Evolutionary conservation across 345 rosid species (phyloP), one percentile per base, ranked within the genome.

Genomic region (Orychophragmus violaceus): DNA sequence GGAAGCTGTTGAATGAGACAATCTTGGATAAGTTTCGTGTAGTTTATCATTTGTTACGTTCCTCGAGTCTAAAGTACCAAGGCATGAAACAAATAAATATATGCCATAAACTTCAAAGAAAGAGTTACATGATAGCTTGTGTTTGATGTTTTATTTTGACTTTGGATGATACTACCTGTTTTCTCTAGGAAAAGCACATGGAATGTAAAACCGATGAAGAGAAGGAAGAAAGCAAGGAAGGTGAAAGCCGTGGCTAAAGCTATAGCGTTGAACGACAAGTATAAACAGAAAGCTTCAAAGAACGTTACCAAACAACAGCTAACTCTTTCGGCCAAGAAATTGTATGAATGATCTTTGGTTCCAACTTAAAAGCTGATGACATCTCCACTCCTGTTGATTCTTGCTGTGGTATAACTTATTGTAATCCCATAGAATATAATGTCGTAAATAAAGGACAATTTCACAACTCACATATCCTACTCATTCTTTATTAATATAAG

Each of bases 201-300:
- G 77, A 86, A 80, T 64, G 98, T 90, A 64, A 84, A 82, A 53
- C 90, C 74, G 0, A 87, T 91, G 96, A 79, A 79, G 80, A 72
- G 78, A 69, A 72, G 61, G 22, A 69, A 72, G 74, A 79, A 42
- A 41, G 76, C 8, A 6, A 64, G 78, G 67, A 79, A 69, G 56
- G 24, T 49, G 76, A 79, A 79, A 70, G 76, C 78, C 1, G 33
- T 55, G 36, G 78, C 69, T 48, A 79, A 79, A 68, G 82, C 80
- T 32, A 56, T 72, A 53, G 77, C 76, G 0, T 62, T 54, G 78
- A 56, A 14, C 14, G 82, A 79, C 24, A 72, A 72, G 68, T 72
- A 41, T 5, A 5, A 13, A 9, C 70, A 54, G 80, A 79, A 72
- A 79, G 71, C 63, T 51, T 6, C 70, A 7, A 79, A 79, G 70